A percentile compares a stretch with the other conserved stretches of the same genome.
Evolutionary conservation across 306 rosid genomes (phyloP).

Genomic region (Prinsepia uniflora): DNA sequence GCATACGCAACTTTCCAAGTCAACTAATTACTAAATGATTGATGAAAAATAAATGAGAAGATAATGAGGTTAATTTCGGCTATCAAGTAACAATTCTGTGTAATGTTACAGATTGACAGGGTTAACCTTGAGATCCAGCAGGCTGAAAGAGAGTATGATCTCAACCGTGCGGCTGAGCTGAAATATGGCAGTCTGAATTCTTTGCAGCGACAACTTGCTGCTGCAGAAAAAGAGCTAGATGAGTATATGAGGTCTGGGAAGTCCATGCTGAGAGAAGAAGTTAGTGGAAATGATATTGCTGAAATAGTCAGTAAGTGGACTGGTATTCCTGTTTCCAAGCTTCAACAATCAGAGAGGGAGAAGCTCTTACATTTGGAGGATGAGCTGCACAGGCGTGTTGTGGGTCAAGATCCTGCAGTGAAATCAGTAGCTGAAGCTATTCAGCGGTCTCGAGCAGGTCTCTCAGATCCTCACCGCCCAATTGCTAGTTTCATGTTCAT

Average conservation of each 20-base stretch:
- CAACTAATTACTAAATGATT: not conserved
- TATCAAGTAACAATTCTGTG: not conserved
- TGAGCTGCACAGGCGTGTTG: constrained; percentile 92
- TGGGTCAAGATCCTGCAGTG: constrained; percentile 98
- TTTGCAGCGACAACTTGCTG: constrained; percentile 76
- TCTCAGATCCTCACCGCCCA: constrained; percentile 93
- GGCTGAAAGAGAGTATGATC: constrained; percentile 96
- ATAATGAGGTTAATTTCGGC: not conserved
- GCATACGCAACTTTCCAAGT: not conserved
- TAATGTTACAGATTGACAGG: constrained; percentile 73
- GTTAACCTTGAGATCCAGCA: constrained; percentile 93
- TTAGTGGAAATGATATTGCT: constrained; percentile 76
- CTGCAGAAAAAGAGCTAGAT: constrained; percentile 76
- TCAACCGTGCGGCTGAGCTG: constrained; percentile 92
- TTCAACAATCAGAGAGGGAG: constrained; percentile 85
- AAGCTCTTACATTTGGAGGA: constrained; percentile 84
- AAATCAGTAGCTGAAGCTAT: constrained; percentile 89
- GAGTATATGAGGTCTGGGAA: constrained; percentile 90
- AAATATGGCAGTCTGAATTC: constrained; percentile 94
- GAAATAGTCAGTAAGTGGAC: constrained; percentile 99
- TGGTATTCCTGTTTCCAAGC: constrained; percentile 94
- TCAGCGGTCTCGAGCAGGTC: constrained; percentile 96
- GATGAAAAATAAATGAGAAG: not conserved
- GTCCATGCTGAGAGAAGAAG: constrained; percentile 98
- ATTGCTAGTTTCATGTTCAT: constrained; percentile 99